A percentile compares a stretch with the other conserved stretches of the same genome.
Evolutionary conservation across 164 flowering plant genomes (phyloP).

Genomic region (Vitis rupestris): DNA sequence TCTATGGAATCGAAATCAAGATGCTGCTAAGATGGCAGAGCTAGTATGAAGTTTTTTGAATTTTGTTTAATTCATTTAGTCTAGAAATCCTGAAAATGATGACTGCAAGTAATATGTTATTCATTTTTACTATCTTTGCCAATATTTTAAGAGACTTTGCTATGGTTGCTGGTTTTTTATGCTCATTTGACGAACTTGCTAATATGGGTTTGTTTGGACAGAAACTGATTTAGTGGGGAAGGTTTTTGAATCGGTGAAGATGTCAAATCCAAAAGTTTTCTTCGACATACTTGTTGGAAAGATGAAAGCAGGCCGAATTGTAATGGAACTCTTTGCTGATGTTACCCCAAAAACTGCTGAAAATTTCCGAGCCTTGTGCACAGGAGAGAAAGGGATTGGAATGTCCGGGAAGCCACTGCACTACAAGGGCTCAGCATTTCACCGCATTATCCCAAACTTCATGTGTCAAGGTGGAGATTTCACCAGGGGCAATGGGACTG

Average conservation of each 20-base stretch:
- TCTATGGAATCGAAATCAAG: too few relatives aligned
- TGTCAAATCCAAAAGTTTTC: slow-evolving; percentile 71
- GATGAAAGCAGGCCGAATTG: slow-evolving; percentile 47
- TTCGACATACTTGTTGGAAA: slow-evolving; percentile 62
- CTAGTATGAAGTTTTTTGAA: too few relatives aligned
- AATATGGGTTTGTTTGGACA: background rate
- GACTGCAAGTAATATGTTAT: too few relatives aligned
- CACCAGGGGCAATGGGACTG: slow-evolving; percentile 75
- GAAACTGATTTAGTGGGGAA: background rate
- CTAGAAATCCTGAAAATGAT: too few relatives aligned
- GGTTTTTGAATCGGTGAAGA: slow-evolving; percentile 10
- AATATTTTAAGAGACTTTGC: background rate
- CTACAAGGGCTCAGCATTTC: slow-evolving; percentile 72
- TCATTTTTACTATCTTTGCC: too few relatives aligned
- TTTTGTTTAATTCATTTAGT: too few relatives aligned
- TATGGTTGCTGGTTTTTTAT: background rate
- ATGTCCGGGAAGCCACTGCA: slow-evolving; percentile 59
- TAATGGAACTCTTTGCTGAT: slow-evolving; percentile 59
- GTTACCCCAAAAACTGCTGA: slow-evolving; percentile 65
- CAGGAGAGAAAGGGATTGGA: slow-evolving; percentile 82
- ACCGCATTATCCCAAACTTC: slow-evolving; percentile 73
- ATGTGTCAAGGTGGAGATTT: slow-evolving; percentile 94
- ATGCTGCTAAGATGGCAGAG: too few relatives aligned
- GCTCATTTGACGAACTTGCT: background rate
- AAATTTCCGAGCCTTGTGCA: slow-evolving; percentile 76